Evolutionary conservation across 116 monocot species (phyloP).

Genomic region (Posidonia oceanica): DNA sequence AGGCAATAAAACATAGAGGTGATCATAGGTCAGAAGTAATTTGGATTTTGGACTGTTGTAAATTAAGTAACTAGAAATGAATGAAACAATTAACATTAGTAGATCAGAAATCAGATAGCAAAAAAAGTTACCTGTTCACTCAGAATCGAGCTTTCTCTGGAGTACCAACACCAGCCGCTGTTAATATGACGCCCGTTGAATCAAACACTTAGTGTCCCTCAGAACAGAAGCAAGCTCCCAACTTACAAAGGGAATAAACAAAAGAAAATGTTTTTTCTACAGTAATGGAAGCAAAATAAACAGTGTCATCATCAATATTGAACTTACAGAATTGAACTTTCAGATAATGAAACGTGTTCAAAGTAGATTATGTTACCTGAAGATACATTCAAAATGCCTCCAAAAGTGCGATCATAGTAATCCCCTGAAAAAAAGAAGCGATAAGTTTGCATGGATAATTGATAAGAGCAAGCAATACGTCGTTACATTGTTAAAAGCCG

Average conservation of each 20-base stretch:
- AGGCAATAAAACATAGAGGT: too few species aligned
- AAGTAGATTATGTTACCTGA: slow-evolving; percentile 37
- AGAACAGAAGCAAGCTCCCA: slow-evolving; percentile 83
- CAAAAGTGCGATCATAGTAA: slow-evolving; percentile 69
- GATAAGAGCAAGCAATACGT: background rate
- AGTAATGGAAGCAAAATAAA: background rate
- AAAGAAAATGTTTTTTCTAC: background rate
- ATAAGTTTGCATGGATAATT: background rate
- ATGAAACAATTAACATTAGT: background rate
- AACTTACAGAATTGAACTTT: background rate
- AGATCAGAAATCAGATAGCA: background rate
- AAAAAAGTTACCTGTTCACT: slow-evolving; percentile 38
- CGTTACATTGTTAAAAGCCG: background rate
- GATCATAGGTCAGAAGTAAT: too few species aligned
- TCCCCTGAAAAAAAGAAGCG: slow-evolving; percentile 31
- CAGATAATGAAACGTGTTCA: background rate
- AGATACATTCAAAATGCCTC: slow-evolving; percentile 81
- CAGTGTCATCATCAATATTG: background rate
- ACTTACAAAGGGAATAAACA: slow-evolving; percentile 13
- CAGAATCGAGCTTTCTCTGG: slow-evolving; percentile 73
- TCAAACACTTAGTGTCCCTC: slow-evolving; percentile 57
- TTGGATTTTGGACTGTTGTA: too few species aligned
- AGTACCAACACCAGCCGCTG: slow-evolving; percentile 71
- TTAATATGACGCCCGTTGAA: slow-evolving; percentile 54
- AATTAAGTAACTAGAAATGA: too few species aligned